Base-by-base conservation (phyloP, 306 rosid species). In the Acacia acuminata region DNA sequence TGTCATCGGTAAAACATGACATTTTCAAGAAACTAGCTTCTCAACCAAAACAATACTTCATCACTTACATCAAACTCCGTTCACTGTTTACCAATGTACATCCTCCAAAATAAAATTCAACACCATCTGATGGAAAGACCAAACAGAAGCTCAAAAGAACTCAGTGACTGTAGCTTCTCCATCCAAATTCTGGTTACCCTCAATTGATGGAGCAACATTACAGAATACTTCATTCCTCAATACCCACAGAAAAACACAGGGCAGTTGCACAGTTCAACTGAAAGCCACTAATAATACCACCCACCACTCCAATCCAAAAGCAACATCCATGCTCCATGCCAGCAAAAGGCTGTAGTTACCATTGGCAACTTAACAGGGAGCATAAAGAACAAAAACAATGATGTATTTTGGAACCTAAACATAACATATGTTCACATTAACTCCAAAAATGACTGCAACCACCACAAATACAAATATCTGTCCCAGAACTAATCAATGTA, bases 1-100 rank as follows among this genome's bases (percentile, higher is more conserved):
- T 30, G 24, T 16, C 44, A n/a, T 61, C 8, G 19, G 24, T 24
- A 16, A 77, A 64, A 61, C 40, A 45, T 38, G 24, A 17, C 64
- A 75, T 30, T 25, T 73, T 67, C 38, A 48, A 67, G 70, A 44
- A 77, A 67, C 56, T 40, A 55, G 60, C 77, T 40, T 83, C 82
- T 38, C 76, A 60, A 79, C 58, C 25, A 44, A 42, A 43, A 50
- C 30, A 58, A 32, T 70, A 68, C 44, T 67, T 73, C 80, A 63
- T 47, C 44, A 79, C 65, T 38, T 43, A 71, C 34, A 76, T 30
- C 69, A 76, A 83, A 40, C 69, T 44, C 58, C 58, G 44, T 44
- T 60, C 32, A 45, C 81, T 6, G 66, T 43, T 67, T 66, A 81
- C 73, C 75, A 81, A 66, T 65, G 20, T 50, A 73, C 44, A 74